phyloP scores from a whole-genome alignment of 2,329 filamentous ascomycete species.

The Claviceps digitariae region DNA sequence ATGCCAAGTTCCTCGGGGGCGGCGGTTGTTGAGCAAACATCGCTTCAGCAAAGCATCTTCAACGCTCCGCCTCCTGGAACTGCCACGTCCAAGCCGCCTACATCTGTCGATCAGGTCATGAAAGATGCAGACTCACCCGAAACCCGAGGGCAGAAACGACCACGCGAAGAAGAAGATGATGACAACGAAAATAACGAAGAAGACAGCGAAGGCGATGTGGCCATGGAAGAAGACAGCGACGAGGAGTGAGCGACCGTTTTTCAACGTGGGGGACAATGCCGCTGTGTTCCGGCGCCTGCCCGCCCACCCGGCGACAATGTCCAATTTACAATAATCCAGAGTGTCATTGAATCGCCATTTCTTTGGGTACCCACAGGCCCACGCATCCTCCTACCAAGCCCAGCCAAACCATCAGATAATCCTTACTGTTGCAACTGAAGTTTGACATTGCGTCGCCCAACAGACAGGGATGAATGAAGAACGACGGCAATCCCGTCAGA shows the following conservation, averaged over 20 bases:
- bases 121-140: slow-evolving; percentile 40
- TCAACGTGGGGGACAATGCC: neutral
- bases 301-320: neutral
- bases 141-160: slow-evolving; percentile 53
- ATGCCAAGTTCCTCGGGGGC: slow-evolving; percentile 43
- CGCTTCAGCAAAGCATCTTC: slow-evolving; percentile 70
- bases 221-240: slow-evolving; percentile 59
- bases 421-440: slow-evolving; percentile 46
- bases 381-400: slow-evolving; percentile 74
- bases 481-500: slow-evolving; percentile 59
- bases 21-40: slow-evolving; percentile 49
- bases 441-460: slow-evolving; percentile 66
- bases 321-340: slow-evolving; percentile 3
- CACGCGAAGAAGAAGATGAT: slow-evolving; percentile 51
- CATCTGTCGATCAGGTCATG: slow-evolving; percentile 32
- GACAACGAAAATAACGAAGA: too few relatives aligned
- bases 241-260: slow-evolving; percentile 40
- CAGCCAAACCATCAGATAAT: slow-evolving; percentile 80
- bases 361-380: slow-evolving; percentile 62
- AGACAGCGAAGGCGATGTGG: slow-evolving; percentile 55
- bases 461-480: slow-evolving; percentile 88
- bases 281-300: neutral
- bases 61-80: slow-evolving; percentile 47
- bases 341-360: slow-evolving; percentile 38
- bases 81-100: slow-evolving; percentile 35